phyloP scores from a whole-genome alignment of 2,329 filamentous ascomycete species.

The Pseudocercospora cruenta region DNA sequence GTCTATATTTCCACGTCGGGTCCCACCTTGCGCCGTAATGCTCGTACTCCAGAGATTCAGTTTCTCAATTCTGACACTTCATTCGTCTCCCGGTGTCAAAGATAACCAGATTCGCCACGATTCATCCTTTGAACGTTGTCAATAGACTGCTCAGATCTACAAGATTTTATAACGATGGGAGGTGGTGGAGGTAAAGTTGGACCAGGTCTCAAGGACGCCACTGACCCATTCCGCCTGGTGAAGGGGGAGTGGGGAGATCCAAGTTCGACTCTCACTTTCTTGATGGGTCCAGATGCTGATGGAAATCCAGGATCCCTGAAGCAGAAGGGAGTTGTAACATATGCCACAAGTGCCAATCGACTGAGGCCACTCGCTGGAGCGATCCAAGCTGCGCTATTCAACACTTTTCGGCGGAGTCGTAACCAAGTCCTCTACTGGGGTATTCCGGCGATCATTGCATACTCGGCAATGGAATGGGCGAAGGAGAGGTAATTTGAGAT shows the following conservation, averaged over 20 bases:
- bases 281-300: neutral
- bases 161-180: neutral
- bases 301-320: slow-evolving; percentile 46
- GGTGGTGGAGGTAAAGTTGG: neutral
- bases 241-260: slow-evolving; percentile 22
- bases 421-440: slow-evolving; percentile 86
- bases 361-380: slow-evolving; percentile 83
- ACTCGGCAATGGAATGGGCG: slow-evolving; percentile 87
- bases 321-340: slow-evolving; percentile 67
- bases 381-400: slow-evolving; percentile 84
- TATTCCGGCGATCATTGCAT: slow-evolving; percentile 76
- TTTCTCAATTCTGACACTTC: no score
- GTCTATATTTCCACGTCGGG: no score
- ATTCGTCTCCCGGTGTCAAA: neutral
- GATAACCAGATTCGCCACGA: neutral
- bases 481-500: slow-evolving; percentile 71
- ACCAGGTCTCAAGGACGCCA: slow-evolving; percentile 8
- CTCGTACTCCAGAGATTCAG: no score
- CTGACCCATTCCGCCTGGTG: slow-evolving; percentile 13
- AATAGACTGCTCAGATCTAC: neutral
- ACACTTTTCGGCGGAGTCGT: slow-evolving; percentile 84
- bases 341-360: slow-evolving; percentile 81
- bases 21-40: no score
- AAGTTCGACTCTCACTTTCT: neutral
- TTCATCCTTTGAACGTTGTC: neutral